Base-by-base conservation (phyloP, 2,329 filamentous ascomycete species). In the Pseudocercospora crystallina region DNA sequence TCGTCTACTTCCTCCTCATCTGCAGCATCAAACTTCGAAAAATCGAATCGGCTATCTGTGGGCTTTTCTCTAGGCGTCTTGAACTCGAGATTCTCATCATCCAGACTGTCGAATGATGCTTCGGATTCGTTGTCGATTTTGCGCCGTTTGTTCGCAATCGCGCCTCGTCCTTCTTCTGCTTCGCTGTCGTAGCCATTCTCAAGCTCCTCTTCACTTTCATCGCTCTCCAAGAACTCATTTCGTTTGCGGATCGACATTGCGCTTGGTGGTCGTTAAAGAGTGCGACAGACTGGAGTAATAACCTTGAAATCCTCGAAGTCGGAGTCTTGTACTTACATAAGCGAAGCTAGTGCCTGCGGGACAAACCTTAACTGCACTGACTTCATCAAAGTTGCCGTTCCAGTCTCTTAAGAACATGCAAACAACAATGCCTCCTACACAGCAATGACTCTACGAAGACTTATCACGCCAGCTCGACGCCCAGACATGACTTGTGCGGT, bases 211-310 rank as follows among this genome's bases (percentile, higher is more conserved):
- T 73, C 76, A 34, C 72, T 72, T 26, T 71, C 71, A 17, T 70
- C 70, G 14, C 69, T 69, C n/a, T 77, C 75, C 49, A 91, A 79
- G 62, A 86, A 91, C 45, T 87, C 80, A 68, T 90, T 90, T 60
- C 80, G 80, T 65, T 86, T 89, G 64, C 85, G 80, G 35, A 81
- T 75, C 1, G 84, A 71, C 86, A 90, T 90, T 26, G 7, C 20
- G 20, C 20, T 7, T 26, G 20, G 4, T 26, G 20, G 3, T 26
- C 20, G 20, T 4, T 26, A 7, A 4, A 7, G 20, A 26, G 20
- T 26, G 20, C 20, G 14, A 29, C 33, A 26, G 3, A 7, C 7
- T 26, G 20, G 20, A 26, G 20, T 7, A 26, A 26, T 3, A 26
- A 26, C n/a, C n/a, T n/a, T n/a, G n/a, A 26, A 4, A 7, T 26